phyloP scores from a whole-genome alignment of 2,329 filamentous ascomycete genomes.

The Talaromyces marneffei region DNA sequence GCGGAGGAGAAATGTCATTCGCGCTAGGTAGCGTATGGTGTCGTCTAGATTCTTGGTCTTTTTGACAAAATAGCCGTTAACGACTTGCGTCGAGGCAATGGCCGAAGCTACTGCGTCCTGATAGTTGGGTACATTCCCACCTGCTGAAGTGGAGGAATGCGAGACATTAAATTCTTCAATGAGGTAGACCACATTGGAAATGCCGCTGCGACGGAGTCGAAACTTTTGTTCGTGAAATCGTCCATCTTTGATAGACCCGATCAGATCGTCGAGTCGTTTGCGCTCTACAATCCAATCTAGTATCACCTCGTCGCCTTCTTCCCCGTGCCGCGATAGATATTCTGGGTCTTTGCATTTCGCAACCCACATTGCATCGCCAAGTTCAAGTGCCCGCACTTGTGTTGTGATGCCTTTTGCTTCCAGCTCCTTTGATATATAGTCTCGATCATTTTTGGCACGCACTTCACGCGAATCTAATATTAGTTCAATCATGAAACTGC shows the following conservation, averaged over 20 bases:
- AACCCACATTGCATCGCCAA: constrained; percentile 75
- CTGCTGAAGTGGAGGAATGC: constrained; percentile 32
- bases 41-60: constrained; percentile 70
- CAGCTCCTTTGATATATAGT: constrained; percentile 70
- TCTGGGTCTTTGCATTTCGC: constrained; percentile 61
- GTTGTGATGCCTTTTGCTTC: constrained; percentile 59
- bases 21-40: constrained; percentile 66
- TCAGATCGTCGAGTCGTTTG: constrained; percentile 72
- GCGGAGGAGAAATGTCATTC: constrained; percentile 65
- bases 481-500: constrained; percentile 65
- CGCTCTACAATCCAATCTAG: constrained; percentile 77
- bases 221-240: constrained; percentile 83
- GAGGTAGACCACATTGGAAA: constrained; percentile 72
- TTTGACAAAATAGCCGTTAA: constrained; percentile 74
- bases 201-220: constrained; percentile 63
- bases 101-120: constrained; percentile 65
- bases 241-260: constrained; percentile 75
- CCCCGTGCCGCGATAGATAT: constrained; percentile 52
- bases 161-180: constrained; percentile 67
- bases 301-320: constrained; percentile 59
- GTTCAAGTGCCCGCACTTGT: constrained; percentile 61
- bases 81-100: constrained; percentile 70
- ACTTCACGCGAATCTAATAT: constrained; percentile 72
- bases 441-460: constrained; percentile 64
- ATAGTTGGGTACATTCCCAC: constrained; percentile 41